Conservation (phyloP, 257 asterid species). For the Prunella vulgaris region DNA sequence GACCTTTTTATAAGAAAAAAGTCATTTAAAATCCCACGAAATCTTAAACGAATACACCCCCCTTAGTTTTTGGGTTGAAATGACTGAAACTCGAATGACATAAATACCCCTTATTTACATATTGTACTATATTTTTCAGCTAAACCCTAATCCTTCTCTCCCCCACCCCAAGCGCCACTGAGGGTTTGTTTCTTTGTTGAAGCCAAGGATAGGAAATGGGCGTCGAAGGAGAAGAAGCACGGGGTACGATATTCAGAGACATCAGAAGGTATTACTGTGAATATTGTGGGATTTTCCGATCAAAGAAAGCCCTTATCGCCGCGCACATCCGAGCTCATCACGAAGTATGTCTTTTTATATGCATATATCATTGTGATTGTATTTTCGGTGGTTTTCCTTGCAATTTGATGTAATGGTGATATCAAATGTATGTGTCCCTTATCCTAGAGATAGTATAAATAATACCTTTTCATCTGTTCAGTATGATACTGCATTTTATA, state of each 20-base stretch:
- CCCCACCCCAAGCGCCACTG: not conserved
- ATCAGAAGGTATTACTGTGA: constrained; percentile 74
- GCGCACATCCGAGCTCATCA: constrained; percentile 62
- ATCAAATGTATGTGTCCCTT: not conserved
- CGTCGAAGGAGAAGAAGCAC: constrained; percentile 25
- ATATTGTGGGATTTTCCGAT: constrained; percentile 83
- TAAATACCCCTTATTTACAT: not conserved
- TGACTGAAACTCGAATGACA: not conserved
- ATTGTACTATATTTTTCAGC: not conserved
- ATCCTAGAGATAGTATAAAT: not conserved
- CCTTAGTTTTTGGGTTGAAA: too few species aligned
- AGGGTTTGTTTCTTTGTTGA: not conserved
- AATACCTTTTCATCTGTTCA: too few species aligned
- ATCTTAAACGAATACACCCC: too few species aligned
- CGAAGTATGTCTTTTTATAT: constrained; percentile 29
- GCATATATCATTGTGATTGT: not conserved
- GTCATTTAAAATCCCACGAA: too few species aligned
- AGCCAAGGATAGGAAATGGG: constrained; percentile 12
- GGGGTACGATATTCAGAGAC: constrained; percentile 52
- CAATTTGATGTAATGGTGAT: not conserved
- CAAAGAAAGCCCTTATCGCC: constrained; percentile 71
- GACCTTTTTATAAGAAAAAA: too few species aligned
- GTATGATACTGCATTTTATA: too few species aligned
- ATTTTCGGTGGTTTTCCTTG: constrained; percentile 12
- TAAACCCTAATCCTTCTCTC: not conserved